Evolutionary conservation across 768 basidiomycete species (phyloP).

Genomic region (Leccinum truebloodii): DNA sequence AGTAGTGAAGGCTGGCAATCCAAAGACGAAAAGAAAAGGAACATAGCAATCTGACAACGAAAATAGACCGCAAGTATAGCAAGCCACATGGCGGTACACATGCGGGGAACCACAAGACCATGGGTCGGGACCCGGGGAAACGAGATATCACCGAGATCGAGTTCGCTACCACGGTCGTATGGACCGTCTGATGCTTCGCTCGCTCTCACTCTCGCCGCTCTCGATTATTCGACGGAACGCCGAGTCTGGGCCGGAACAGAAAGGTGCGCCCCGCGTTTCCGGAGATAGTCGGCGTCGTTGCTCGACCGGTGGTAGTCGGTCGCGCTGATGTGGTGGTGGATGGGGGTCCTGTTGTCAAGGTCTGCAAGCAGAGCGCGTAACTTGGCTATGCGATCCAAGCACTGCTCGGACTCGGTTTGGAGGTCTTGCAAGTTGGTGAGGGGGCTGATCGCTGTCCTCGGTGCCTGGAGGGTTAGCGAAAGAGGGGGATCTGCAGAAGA

Average conservation of each 20-base stretch:
- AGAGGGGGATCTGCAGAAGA: too few species aligned
- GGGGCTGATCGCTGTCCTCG: too few species aligned
- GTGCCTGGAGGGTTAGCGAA: too few species aligned
- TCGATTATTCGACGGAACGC: conserved; percentile 28
- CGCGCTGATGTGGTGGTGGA: conserved; percentile 7
- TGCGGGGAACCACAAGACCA: neutral
- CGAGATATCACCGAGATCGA: neutral
- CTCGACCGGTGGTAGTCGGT: conserved; percentile 16
- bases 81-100: conserved; percentile 3
- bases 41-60: neutral
- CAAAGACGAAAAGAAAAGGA: neutral
- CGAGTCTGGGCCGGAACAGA: conserved; percentile 29
- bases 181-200: conserved; percentile 36
- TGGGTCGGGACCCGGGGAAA: neutral
- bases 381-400: too few species aligned
- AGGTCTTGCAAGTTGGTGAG: too few species aligned
- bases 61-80: neutral
- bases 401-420: too few species aligned
- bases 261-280: conserved; percentile 18
- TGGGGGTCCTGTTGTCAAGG: too few species aligned
- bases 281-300: neutral
- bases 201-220: conserved; percentile 41
- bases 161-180: conserved; percentile 47
- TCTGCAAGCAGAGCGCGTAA: too few species aligned
- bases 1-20: conserved; percentile 13